Conservation (phyloP, 768 basidiomycete species). For the Coprinellus micaceus region DNA sequence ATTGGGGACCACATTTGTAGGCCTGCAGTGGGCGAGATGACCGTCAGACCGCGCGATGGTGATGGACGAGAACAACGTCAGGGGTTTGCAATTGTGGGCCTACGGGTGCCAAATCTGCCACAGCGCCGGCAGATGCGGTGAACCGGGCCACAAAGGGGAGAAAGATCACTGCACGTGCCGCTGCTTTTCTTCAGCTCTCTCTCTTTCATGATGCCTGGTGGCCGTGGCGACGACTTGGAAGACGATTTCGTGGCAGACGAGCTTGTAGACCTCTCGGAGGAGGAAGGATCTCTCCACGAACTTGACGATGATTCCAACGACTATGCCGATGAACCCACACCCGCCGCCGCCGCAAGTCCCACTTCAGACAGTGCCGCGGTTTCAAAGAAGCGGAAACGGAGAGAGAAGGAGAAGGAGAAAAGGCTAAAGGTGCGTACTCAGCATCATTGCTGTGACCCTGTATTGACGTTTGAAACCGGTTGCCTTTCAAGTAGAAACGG, state of each 20-base stretch:
- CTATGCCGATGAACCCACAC: conserved; percentile 38
- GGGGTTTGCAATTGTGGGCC: too few species aligned
- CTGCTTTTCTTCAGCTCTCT: background rate
- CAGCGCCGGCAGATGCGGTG: background rate
- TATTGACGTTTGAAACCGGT: background rate
- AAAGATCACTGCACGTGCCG: background rate
- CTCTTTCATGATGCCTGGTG: background rate
- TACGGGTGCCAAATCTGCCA: too few species aligned
- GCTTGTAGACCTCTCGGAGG: conserved; percentile 58
- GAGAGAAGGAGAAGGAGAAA: conserved; percentile 70
- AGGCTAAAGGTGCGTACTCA: conserved; percentile 58
- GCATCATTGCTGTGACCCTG: background rate
- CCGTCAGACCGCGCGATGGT: too few species aligned
- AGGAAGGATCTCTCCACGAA: conserved; percentile 38
- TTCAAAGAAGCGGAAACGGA: conserved; percentile 68
- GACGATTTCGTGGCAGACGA: conserved; percentile 79
- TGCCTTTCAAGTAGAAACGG: conserved; percentile 45
- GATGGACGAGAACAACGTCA: too few species aligned
- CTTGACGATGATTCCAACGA: conserved; percentile 32
- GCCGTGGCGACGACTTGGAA: conserved; percentile 70
- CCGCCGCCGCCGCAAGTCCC: conserved; percentile 14
- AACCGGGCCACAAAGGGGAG: background rate
- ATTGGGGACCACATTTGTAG: too few species aligned
- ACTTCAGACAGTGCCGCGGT: conserved; percentile 18
- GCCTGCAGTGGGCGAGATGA: too few species aligned